A percentile compares a stretch with the other conserved stretches of the same genome.
phyloP scores from a whole-genome alignment of 164 flowering plant species.

The Tinospora cordifolia region DNA sequence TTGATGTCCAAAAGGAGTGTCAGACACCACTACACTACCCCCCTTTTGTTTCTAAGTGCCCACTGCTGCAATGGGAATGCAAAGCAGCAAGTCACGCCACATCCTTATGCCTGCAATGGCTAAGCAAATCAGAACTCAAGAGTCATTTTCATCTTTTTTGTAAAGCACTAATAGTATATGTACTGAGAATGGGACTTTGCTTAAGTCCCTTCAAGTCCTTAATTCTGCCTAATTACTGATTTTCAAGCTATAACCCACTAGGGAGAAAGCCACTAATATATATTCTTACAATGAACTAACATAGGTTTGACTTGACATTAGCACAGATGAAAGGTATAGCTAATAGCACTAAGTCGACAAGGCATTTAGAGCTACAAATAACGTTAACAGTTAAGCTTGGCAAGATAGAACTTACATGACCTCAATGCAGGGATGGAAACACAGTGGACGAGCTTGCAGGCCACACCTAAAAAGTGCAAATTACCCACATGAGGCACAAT shows the following conservation, averaged over 20 bases:
- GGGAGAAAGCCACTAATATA: not conserved
- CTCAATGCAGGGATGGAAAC: not conserved
- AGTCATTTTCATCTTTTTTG: not conserved
- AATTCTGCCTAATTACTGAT: not conserved
- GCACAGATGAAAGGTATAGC: not conserved
- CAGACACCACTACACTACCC: not conserved
- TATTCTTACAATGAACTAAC: not conserved
- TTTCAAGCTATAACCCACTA: not conserved
- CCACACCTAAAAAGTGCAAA: not conserved
- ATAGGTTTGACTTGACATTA: not conserved
- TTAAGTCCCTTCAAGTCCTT: not conserved
- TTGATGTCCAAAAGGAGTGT: not conserved
- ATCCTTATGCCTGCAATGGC: not conserved
- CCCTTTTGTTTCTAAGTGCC: not conserved
- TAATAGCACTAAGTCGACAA: not conserved
- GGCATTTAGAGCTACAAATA: not conserved
- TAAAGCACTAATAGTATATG: not conserved
- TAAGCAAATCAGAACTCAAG: not conserved
- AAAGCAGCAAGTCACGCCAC: not conserved
- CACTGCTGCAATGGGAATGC: too few relatives aligned
- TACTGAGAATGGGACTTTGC: not conserved
- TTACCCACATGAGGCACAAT: conserved; percentile 2
- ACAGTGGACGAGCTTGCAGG: not conserved
- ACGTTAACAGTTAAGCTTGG: not conserved
- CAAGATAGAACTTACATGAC: not conserved